Base-by-base conservation (phyloP, 768 basidiomycete genomes). In the Tricholoma terreum region DNA sequence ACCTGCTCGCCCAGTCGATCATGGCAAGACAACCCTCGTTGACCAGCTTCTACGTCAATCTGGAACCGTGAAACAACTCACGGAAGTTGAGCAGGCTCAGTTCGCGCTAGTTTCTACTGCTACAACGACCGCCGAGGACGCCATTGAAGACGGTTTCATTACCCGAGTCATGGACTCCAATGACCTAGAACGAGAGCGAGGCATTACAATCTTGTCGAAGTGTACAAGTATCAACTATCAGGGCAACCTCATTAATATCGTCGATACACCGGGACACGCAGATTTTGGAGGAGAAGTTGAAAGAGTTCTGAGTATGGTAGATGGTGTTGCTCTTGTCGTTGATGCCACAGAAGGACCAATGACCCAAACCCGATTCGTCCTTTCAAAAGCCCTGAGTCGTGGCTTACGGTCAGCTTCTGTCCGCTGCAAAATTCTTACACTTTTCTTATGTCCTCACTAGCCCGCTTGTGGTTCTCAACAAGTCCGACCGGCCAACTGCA, bases 231-330 rank as follows among this genome's bases (percentile, higher is more conserved):
- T 82, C 17, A 72, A 71, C 43, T 83, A 80, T 64, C 73, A 78
- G 38, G 73, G 75, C 2, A 78, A 77, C 61, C 70, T 79, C 3
- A 81, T 83, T 59, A 85, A 84, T 53, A 80, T 85, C 58, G 79
- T 84, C 58, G 84, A 85, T 62, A 85, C 84, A 0, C 84, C 83
- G 0, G 83, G 84, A 52, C 84, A 85, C 66, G 83, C 82, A 6
- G 84, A 85, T 62, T 84, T 85, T 68, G 83, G 82, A 33, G 83
- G 83, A 55, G 84, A 85, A 65, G 83, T 85, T 8, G 83, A 85
- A 60, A 77, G 83, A 53, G 78, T 83, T 3, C 72, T 83, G 72
- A 80, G 81, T 58, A 84, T 85, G 76, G 80, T 85, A 10, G 84
- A 84, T 58, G 82, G 82, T 27, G 82, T 83, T 10, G 81, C 81